Base-by-base conservation (phyloP, 345 rosid species). In the Balakata baccata region DNA sequence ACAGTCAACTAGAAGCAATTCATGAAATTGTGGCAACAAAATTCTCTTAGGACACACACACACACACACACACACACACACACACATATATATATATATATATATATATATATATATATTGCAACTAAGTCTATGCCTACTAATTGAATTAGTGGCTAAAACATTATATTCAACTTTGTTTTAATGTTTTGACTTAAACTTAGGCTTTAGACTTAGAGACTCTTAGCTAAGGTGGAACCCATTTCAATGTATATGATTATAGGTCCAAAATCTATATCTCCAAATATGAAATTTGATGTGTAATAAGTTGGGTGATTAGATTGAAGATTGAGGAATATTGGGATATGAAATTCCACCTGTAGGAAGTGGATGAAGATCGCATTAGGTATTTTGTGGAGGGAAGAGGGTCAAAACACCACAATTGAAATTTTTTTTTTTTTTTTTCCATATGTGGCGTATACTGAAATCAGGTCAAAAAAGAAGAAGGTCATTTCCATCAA, bases 351-450 rank as follows among this genome's bases (percentile, higher is more conserved):
- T 77, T 80, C 85, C 86, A 80, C 77, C 50, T 68, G 77, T 45
- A 75, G 84, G 81, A 80, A 77, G 88, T 82, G 85, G 81, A 72
- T 77, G 81, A 72, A 78, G 63, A 78, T 75, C 52, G 64, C 41
- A 78, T 69, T 72, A 79, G 82, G 84, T 72, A 25, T 50, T 49
- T 75, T 77, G 81, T 81, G 89, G 88, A 67, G 74, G 56, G 75
- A 74, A 69, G 75, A 45, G 73, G 88, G 93, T 89, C 90, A 86
- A 87, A 78, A 78, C 68, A 73, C 80, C 87, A 81, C 86, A 79
- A 78, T 73, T 71, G 54, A 72, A 22, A 68, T 59, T 77, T 81
- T 72, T 46, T 78, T 81, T 29, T 71, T 59, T 77, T 81, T 72
- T 46, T 78, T 81, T 29, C 60, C 71, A 61, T 75, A 61, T 79